Base-by-base conservation (phyloP, 2,329 filamentous ascomycete genomes). In the Xylaria sp. region DNA sequence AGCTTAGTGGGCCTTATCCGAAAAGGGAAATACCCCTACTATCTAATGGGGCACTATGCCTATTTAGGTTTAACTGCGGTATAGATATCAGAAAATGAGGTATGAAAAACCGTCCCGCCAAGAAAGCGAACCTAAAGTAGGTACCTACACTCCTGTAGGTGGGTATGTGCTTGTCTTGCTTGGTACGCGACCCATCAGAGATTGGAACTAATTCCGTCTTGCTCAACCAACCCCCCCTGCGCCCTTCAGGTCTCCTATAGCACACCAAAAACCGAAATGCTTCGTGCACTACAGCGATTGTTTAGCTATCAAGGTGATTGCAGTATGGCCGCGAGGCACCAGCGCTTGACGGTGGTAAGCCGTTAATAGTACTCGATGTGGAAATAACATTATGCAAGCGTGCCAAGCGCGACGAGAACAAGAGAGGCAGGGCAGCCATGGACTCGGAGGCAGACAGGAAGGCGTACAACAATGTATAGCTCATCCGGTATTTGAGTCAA, bases 141-240 rank as follows among this genome's bases (percentile, higher is more conserved):
- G 32, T 54, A 28, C 28, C 2, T 28, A 55, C 52, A 55, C 25
- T 34, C 34, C 51, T 46, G 41, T 8, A 46, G 6, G 41, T 18
- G 25, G 9, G 51, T 34, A 54, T 13, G 34, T 13, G 34, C 9
- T 9, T 52, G 41, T 62, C 34, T 37, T 37, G 34, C 34, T 37
- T 67, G 20, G 67, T 60, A 7, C 65, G 67, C 64, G 64, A 61
- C 60, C 63, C 67, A 52, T 46, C 48, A 23, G 25, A 63, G 57
- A 52, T 50, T 39, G 39, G 23, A 52, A 46, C 37, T 37, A 54
- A 59, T 50, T 51, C 56, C 63, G 55, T 63, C 54, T 46, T 23
- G 32, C 18, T 63, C 15, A 25, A 50, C 52, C 3, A 28, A 50
- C 25, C 23, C 12, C 56, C 51, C 57, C 39, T 32, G 44, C 25